A percentile compares a stretch with the other conserved stretches of the same genome.
phyloP scores from a whole-genome alignment of 805 yeast genomes.

The Saccharomycopsis microspora region DNA sequence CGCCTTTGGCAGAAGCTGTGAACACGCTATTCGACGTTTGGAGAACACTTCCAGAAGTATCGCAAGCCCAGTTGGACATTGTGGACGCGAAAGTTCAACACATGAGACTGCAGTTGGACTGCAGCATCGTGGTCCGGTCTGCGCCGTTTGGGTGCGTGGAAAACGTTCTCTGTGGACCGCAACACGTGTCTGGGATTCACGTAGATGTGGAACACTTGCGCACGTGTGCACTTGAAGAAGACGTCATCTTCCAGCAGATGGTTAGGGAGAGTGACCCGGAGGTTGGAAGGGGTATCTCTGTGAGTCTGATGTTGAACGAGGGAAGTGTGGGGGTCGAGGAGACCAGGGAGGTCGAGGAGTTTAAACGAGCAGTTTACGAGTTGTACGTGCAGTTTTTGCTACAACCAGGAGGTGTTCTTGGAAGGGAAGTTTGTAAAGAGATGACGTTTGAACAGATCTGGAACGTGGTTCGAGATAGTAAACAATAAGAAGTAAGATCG shows the following conservation, averaged over 20 bases:
- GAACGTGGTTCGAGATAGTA: constrained; percentile 2
- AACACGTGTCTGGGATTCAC: too few relatives aligned
- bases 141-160: too few relatives aligned
- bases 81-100: too few relatives aligned
- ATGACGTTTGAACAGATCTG: constrained; percentile 12
- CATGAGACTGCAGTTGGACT: too few relatives aligned
- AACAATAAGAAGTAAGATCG: background rate
- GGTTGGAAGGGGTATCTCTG: background rate
- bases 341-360: background rate
- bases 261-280: too few relatives aligned
- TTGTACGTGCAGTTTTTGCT: constrained; percentile 10
- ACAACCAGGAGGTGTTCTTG: constrained; percentile 7
- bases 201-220: too few relatives aligned
- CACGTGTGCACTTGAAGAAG: too few relatives aligned
- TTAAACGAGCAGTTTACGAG: constrained; percentile 6
- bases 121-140: too few relatives aligned
- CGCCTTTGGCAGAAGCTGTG: background rate
- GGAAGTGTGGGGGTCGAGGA: background rate
- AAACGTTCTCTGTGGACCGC: too few relatives aligned
- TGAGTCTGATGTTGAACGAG: background rate
- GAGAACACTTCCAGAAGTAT: too few relatives aligned
- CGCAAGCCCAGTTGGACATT: too few relatives aligned
- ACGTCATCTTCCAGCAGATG: too few relatives aligned
- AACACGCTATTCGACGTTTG: background rate
- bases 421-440: constrained; percentile 3